A percentile compares a stretch with the other conserved stretches of the same genome.
Evolutionary conservation across 2,329 filamentous ascomycete genomes (phyloP).

Genomic region (Fusarium tjaetaba): DNA sequence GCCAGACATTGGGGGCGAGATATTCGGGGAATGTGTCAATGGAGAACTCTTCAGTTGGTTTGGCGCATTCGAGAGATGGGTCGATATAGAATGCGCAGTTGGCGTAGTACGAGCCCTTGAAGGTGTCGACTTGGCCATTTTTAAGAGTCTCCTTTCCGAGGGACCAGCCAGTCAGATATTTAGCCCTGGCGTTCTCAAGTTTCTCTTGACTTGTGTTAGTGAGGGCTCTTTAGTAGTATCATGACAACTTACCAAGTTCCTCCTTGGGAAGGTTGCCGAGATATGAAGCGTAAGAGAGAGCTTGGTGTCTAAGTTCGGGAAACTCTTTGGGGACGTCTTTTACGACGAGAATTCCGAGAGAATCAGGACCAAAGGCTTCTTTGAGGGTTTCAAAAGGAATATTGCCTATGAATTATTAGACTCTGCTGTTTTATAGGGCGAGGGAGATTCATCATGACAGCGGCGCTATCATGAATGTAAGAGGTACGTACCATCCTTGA

Average conservation of each 20-base stretch:
- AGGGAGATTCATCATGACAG: slow-evolving; percentile 1
- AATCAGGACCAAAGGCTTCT: slow-evolving; percentile 88
- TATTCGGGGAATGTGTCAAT: slow-evolving; percentile 82
- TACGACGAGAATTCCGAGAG: slow-evolving; percentile 92
- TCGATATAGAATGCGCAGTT: slow-evolving; percentile 84
- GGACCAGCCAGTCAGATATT: slow-evolving; percentile 80
- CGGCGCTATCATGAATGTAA: slow-evolving; percentile 19
- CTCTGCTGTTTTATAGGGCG: neutral
- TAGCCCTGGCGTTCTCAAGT: slow-evolving; percentile 68
- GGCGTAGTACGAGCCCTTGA: slow-evolving; percentile 86
- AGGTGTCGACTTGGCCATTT: slow-evolving; percentile 79
- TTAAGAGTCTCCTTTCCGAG: slow-evolving; percentile 84
- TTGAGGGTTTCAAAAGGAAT: slow-evolving; percentile 76
- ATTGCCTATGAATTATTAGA: slow-evolving; percentile 59
- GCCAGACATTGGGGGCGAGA: slow-evolving; percentile 91
- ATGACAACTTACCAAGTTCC: slow-evolving; percentile 70
- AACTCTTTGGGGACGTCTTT: slow-evolving; percentile 83
- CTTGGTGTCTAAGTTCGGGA: slow-evolving; percentile 72
- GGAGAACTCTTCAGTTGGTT: slow-evolving; percentile 67
- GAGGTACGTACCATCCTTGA: slow-evolving; percentile 62
- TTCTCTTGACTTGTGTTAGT: slow-evolving; percentile 52
- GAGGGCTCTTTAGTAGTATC: neutral
- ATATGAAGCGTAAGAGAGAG: slow-evolving; percentile 89
- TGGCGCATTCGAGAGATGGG: slow-evolving; percentile 67
- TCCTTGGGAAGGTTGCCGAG: slow-evolving; percentile 80